Evolutionary conservation across 2,329 filamentous ascomycete species (phyloP), one percentile per base, ranked within the genome.

Genomic region (Colletotrichum navitas): DNA sequence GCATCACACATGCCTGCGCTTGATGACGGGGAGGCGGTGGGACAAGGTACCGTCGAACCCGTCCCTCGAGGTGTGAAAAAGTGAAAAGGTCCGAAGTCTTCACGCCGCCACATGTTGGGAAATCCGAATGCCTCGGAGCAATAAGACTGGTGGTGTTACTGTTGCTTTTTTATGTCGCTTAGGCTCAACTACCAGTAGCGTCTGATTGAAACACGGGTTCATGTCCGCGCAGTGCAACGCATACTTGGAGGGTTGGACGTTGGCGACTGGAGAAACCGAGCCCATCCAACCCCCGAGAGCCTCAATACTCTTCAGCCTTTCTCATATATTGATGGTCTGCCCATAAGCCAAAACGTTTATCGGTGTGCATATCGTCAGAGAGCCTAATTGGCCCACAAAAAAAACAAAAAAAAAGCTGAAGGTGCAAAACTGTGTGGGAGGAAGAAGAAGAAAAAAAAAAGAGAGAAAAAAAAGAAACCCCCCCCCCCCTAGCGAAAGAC

Each of bases 1-100:
- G 55, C 49, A 61, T 51, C 47, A 71, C 43, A 34, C 43, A 68
- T 67, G 26, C 36, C 56, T 51, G 54, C 29, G n/a, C 43, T 49
- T 29, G 18, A 47, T n/a, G 45, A 24, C 45, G n/a, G 45, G 39
- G 5, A n/a, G 59, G 29, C 29, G 39, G 36, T 43, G n/a, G 39
- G 56, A 62, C 36, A 41, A 34, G 36, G 51, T 34, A 34, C 29
- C 39, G 21, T 29, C 32, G 5, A 29, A 26, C 8, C n/a, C 29
- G 34, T 39, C 36, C n/a, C 14, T 21, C 34, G 4, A 41, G 41
- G 26, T 11, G 39, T 45, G 18, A 21, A 47, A 24, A 24, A 36
- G 47, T 29, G 26, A 14, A 34, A 6, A 45, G 16, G 26, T 26
- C 8, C 26, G 11, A 26, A 63, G 39, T 12, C 10, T 63, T n/a